Evolutionary conservation across 331 rosid genomes (phyloP), one percentile per base, ranked within the genome.

Genomic region (Acacia pycnantha): DNA sequence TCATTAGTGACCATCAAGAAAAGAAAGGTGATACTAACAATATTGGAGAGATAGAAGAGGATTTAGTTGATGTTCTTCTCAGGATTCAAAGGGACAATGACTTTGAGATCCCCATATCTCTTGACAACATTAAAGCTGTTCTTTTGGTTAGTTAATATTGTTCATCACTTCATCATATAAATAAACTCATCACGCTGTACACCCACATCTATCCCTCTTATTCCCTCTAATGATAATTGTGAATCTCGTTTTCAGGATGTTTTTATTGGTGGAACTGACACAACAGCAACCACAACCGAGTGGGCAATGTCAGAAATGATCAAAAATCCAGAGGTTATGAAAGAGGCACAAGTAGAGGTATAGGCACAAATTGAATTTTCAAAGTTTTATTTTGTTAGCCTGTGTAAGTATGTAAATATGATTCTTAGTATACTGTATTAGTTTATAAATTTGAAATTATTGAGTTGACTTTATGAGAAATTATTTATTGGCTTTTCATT

Each of bases 1-100:
- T 66, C 4, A 8, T 66, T 2, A 18, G 8, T 0, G 48, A 67
- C 6, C 73, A 68, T 47, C 2, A 2, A 21, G 73, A 37, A 68
- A 68, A 18, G 73, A 2, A 6, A 27, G 41, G 41, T 37, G 41
- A 37, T 6, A 37, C 7, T 37, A 1, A 37, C 11, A 6, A 13
- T 15, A 8, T 27, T 64, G 70, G 48, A 8, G 73, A 68, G 26
- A 4, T 0, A 19, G 46, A 66, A 2, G 48, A 68, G 16, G 73
- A 68, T 68, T 11, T 68, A 19, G 73, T 68, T 37, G 73, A 68
- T 68, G 73, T 68, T 37, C 73, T 68, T 21, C 50, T 68, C 13
- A 40, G 29, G 18, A 41, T 68, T 68, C 73, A 68, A 40, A 68
- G 40, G 73, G 29, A 68, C 6, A 0, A 68, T 21, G 29, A 68